Conservation (phyloP, 768 basidiomycete genomes). For the Termitomyces sp. region DNA sequence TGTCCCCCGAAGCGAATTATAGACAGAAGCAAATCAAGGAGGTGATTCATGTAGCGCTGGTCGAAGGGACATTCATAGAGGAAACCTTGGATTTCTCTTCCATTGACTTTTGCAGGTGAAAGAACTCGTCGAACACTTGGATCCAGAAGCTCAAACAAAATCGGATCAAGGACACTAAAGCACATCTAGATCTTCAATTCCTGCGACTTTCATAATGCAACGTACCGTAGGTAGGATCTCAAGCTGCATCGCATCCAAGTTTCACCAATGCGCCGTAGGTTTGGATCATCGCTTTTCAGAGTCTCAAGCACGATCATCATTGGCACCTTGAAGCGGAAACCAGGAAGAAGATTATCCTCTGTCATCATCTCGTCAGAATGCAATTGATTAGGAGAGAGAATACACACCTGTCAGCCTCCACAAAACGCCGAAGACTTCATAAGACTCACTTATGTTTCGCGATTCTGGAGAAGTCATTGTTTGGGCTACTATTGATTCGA, state of each 20-base stretch:
- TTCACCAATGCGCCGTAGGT: slow-evolving; percentile 74
- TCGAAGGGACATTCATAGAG: slow-evolving; percentile 75
- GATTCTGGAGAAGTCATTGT: slow-evolving; percentile 56
- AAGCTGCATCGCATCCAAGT: slow-evolving; percentile 97
- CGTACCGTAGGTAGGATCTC: slow-evolving; percentile 84
- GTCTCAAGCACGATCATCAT: slow-evolving; percentile 86
- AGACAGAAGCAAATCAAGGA: slow-evolving; percentile 72
- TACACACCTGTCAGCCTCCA: slow-evolving; percentile 82
- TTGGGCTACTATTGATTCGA: slow-evolving; percentile 78
- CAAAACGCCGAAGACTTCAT: slow-evolving; percentile 86
- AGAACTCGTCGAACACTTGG: slow-evolving; percentile 55
- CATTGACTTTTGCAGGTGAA: slow-evolving; percentile 47
- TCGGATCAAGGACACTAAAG: slow-evolving; percentile 81
- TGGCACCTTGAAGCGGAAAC: slow-evolving; percentile 78
- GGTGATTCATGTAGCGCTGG: slow-evolving; percentile 63
- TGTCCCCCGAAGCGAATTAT: slow-evolving; percentile 87
- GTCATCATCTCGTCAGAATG: not conserved
- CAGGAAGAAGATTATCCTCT: slow-evolving; percentile 83
- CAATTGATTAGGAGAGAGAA: not conserved
- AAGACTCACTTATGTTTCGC: slow-evolving; percentile 47
- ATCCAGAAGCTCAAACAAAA: slow-evolving; percentile 73
- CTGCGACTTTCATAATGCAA: not conserved
- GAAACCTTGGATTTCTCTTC: slow-evolving; percentile 62
- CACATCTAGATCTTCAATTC: not conserved
- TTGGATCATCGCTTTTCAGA: slow-evolving; percentile 70